Base-by-base conservation (phyloP, 768 basidiomycete species). In the Boletus rubescentipes region DNA sequence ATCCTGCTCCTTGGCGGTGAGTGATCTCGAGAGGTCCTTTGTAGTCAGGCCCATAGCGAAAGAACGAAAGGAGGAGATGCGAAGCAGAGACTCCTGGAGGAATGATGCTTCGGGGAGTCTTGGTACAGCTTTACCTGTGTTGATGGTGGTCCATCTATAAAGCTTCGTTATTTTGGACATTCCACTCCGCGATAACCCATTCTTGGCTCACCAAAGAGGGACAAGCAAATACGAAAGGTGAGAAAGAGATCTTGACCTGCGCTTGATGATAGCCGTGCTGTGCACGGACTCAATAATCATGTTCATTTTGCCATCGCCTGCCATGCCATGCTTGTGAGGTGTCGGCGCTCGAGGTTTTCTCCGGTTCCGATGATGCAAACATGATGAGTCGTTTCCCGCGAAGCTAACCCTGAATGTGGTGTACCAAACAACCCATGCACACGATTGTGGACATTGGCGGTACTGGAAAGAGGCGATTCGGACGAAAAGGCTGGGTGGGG, bases 1-100 rank as follows among this genome's bases (percentile, higher is more conserved):
- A 20, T 89, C 86, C 52, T 85, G 82, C 67, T 92, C 89, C 46
- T 79, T 73, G 1, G 78, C 65, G 7, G 79, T 82, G 44, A 91
- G 78, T 0, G 85, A 77, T n/a, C 87, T 49, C 2, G 68, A 61
- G 48, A 71, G 58, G 47, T 64, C 61, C 43, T 65, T 69, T 18
- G 58, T 57, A 23, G 65, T 53, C 15, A 71, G 50, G 41, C 69
- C 69, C 65, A 67, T 71, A 16, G 55, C 47, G 30, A 57, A 59
- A 11, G 60, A 54, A 36, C n/a, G 57, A 36, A 60, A 32, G 56
- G 55, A 41, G 57, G 31, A 32, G 40, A 50, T 37, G 36, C 26
- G 42, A 49, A 35, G 40, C 21, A 50, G 56, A 26, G 31, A 48
- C 35, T 50, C 36, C 45, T 49, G 50, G 55, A 59, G 54, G 60